These are phyloP conservation scores for Plasmodium reichenowi DNA, from an alignment of 169 alveolate genomes.

Conservation along the genomic window DNA sequence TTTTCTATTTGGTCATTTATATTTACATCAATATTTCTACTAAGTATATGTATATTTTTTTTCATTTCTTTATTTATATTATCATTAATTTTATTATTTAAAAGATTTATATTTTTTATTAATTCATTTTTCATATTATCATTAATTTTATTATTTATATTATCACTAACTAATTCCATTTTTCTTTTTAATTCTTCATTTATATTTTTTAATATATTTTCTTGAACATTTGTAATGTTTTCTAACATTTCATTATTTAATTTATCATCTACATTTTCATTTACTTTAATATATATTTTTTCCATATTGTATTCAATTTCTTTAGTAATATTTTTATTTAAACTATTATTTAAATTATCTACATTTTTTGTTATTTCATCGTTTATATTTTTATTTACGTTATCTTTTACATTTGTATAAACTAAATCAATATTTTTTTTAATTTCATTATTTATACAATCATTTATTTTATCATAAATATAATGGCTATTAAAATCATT, in stretches of 20 bases:
- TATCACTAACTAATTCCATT: constrained; percentile 19
- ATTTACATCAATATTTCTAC: constrained; percentile 53
- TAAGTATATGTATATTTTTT: constrained; percentile 25
- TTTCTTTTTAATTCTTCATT: constrained; percentile 39
- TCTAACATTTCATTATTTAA: not conserved
- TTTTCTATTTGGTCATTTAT: constrained; percentile 36
- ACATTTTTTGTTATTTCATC: constrained; percentile 29
- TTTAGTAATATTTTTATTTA: constrained; percentile 12
- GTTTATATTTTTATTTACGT: constrained; percentile 24
- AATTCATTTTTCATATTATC: constrained; percentile 31
- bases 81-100: constrained; percentile 28
- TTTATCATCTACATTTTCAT: constrained; percentile 10
- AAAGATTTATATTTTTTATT: constrained; percentile 6
- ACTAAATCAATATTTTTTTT: constrained; percentile 19
- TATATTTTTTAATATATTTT: constrained; percentile 34
- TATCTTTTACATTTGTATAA: constrained; percentile 4
- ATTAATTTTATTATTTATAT: constrained; percentile 7
- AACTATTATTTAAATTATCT: not conserved
- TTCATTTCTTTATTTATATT: constrained; percentile 38
- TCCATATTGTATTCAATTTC: constrained; percentile 49
- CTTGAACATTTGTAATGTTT: constrained; percentile 23
- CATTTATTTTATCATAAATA: constrained; percentile 26
- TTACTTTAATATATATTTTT: constrained; percentile 24
- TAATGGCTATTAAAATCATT: not conserved
- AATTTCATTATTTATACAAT: constrained; percentile 20